Evolutionary conservation across 305 asterid species (phyloP).

Genomic region (Coffea humblotiana): DNA sequence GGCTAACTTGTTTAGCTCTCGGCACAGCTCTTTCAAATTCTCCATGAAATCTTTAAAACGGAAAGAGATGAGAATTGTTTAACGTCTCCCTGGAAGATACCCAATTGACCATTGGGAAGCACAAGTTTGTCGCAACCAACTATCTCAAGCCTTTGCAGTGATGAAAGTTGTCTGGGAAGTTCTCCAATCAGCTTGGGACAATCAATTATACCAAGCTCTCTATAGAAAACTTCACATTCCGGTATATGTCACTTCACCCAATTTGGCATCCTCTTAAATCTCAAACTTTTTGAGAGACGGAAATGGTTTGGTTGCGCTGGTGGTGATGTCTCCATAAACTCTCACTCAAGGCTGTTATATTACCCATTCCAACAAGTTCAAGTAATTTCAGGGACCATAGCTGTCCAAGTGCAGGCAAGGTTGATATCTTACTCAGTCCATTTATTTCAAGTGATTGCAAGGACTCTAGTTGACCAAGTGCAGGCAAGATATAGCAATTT

Average conservation of each 20-base stretch:
- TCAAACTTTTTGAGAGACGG: constrained; percentile 11
- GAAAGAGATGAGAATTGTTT: constrained; percentile 50
- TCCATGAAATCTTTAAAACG: constrained; percentile 40
- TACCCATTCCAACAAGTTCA: too few relatives aligned
- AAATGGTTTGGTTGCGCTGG: not conserved
- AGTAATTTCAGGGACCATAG: not conserved
- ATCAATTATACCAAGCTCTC: not conserved
- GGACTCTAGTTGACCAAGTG: too few relatives aligned
- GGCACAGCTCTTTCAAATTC: not conserved
- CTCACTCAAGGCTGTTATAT: too few relatives aligned
- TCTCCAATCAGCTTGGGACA: constrained; percentile 20
- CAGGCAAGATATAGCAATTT: too few relatives aligned
- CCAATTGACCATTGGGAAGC: not conserved
- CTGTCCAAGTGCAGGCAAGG: constrained; percentile 13
- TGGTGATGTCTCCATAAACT: too few relatives aligned
- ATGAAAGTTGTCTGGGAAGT: constrained; percentile 15
- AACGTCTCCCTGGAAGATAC: not conserved
- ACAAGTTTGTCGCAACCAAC: not conserved
- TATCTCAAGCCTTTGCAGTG: not conserved
- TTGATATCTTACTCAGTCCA: not conserved
- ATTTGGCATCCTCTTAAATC: constrained; percentile 19
- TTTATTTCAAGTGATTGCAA: too few relatives aligned
- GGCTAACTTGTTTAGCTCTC: not conserved
- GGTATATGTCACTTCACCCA: constrained; percentile 21
- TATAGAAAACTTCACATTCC: constrained; percentile 1